A percentile compares a stretch with the other conserved stretches of the same genome.
Conservation (phyloP, 345 rosid species). For the Eucalyptus viminalis region DNA sequence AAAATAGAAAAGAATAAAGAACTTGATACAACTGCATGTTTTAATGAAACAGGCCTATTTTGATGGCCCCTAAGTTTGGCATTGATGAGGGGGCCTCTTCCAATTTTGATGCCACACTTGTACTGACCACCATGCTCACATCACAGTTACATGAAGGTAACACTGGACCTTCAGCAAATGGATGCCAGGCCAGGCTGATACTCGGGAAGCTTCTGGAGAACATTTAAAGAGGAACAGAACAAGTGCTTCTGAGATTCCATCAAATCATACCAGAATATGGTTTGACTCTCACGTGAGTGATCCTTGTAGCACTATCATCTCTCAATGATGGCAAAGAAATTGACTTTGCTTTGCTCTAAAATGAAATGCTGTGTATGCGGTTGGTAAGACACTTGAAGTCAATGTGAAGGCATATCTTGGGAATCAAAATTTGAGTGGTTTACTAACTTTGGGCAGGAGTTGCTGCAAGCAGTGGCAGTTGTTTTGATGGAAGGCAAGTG, state of each 20-base stretch:
- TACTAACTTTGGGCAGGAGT: too few relatives aligned
- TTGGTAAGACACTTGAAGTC: background rate
- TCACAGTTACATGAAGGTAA: slow-evolving; percentile 30
- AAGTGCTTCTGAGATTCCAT: slow-evolving; percentile 49
- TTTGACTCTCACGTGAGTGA: slow-evolving; percentile 70
- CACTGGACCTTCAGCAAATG: slow-evolving; percentile 20
- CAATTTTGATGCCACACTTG: slow-evolving; percentile 74
- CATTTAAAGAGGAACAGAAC: slow-evolving; percentile 36
- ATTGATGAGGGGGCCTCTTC: slow-evolving; percentile 58
- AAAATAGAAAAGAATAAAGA: background rate
- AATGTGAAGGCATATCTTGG: background rate
- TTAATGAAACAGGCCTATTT: slow-evolving; percentile 51
- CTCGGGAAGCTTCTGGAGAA: slow-evolving; percentile 17
- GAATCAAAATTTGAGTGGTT: background rate
- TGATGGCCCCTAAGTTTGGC: slow-evolving; percentile 82
- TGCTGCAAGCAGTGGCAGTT: too few relatives aligned
- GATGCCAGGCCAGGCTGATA: slow-evolving; percentile 17
- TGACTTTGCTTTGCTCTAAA: background rate
- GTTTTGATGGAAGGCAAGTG: too few relatives aligned
- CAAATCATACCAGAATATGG: slow-evolving; percentile 84
- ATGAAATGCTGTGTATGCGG: background rate
- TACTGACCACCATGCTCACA: slow-evolving; percentile 74
- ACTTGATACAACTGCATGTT: background rate
- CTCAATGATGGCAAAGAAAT: background rate
- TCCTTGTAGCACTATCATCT: background rate